Percentiles rank a stretch among this genome's conserved stretches.
These are phyloP conservation scores for Miscanthus lutarioriparius DNA, from an alignment of 176 grass and related monocot genomes.

Conservation along the genomic window DNA sequence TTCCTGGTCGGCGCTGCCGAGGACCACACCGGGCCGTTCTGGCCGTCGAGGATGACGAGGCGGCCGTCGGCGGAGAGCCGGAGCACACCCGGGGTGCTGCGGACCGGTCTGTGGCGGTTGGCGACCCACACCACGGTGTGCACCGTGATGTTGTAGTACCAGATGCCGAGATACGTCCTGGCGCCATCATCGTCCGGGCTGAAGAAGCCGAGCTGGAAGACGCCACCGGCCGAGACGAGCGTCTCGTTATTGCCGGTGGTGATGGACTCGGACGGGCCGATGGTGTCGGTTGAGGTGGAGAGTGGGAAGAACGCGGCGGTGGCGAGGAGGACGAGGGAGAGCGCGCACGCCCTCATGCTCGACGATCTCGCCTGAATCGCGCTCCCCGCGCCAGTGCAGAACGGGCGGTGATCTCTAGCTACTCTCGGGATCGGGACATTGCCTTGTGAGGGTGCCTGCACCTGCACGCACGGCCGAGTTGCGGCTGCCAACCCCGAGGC, in stretches of 20 bases:
- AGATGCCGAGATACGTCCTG: conserved; percentile 44
- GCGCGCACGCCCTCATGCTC: conserved; percentile 6
- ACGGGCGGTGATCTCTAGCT: not conserved
- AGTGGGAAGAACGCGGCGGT: not conserved
- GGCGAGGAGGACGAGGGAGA: not conserved
- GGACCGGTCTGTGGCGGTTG: conserved; percentile 44
- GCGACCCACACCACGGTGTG: conserved; percentile 52
- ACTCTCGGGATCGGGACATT: conserved; percentile 1
- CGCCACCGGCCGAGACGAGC: conserved; percentile 45
- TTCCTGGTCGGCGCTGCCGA: conserved; percentile 14
- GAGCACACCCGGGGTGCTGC: not conserved
- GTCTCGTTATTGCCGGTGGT: conserved; percentile 36
- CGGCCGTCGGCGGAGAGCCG: conserved; percentile 31
- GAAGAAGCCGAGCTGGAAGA: conserved; percentile 75
- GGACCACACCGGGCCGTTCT: conserved; percentile 38
- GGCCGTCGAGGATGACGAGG: conserved; percentile 29
- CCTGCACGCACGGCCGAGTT: not conserved
- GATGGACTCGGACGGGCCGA: conserved; percentile 25
- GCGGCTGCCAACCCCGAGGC: not conserved
- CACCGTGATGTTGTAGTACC: conserved; percentile 26
- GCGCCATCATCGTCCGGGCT: not conserved
- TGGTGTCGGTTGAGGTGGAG: not conserved
- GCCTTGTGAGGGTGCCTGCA: not conserved
- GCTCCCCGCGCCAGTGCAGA: not conserved
- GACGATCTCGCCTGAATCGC: not conserved